Percentiles rank a stretch among this genome's conserved stretches.
phyloP scores from a whole-genome alignment of 495 filamentous ascomycete genomes.

The Trichocladium antarcticum region DNA sequence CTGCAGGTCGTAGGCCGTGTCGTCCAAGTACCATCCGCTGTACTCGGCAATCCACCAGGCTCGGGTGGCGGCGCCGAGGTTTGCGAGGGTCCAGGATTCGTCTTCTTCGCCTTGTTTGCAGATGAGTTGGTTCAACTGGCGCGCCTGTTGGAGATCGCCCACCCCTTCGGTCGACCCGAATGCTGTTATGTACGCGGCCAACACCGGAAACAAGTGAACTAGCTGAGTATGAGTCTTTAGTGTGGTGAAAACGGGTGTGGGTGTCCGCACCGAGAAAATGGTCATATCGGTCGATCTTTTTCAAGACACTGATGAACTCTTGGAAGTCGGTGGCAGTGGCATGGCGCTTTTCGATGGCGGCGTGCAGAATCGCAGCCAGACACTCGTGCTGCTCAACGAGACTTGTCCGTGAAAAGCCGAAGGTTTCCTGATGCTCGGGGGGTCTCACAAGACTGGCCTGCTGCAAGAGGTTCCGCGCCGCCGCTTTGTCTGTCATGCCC shows the following conservation, averaged over 20 bases:
- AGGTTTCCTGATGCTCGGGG: conserved; percentile 59
- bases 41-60: conserved; percentile 87
- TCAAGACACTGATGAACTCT: conserved; percentile 51
- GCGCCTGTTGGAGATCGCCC: conserved; percentile 49
- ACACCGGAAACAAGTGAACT: conserved; percentile 71
- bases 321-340: conserved; percentile 61
- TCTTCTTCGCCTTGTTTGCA: conserved; percentile 55
- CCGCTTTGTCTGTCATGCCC: conserved; percentile 56
- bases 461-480: conserved; percentile 58
- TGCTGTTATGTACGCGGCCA: conserved; percentile 58
- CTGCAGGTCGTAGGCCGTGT: conserved; percentile 47
- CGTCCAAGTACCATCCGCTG: conserved; percentile 76
- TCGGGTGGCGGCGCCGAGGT: conserved; percentile 62
- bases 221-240: conserved; percentile 11
- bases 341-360: conserved; percentile 63
- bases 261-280: conserved; percentile 32
- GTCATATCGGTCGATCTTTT: conserved; percentile 61
- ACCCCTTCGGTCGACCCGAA: conserved; percentile 62
- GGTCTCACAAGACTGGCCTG: conserved; percentile 44
- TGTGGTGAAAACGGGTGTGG: not conserved
- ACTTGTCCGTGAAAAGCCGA: conserved; percentile 60
- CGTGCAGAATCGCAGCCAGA: conserved; percentile 62
- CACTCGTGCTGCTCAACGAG: conserved; percentile 79
- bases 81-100: conserved; percentile 54
- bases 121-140: conserved; percentile 55